Conservation (phyloP, 2,329 filamentous ascomycete genomes). For the Neophaeococcomyces mojaviensis region DNA sequence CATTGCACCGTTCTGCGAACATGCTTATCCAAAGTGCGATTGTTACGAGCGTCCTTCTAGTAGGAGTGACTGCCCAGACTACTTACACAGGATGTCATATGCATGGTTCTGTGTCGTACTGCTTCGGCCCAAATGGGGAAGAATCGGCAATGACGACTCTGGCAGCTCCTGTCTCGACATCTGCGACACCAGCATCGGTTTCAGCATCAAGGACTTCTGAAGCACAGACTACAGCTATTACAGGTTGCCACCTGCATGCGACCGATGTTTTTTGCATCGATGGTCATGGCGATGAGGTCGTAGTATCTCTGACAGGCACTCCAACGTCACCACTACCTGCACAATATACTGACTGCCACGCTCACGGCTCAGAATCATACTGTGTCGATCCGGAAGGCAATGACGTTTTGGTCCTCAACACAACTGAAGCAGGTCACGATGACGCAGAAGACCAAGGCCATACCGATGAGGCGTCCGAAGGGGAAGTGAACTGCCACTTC, state of each 20-base stretch:
- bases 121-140: conserved; percentile 26
- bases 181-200: conserved; percentile 17
- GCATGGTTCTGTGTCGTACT: conserved; percentile 27
- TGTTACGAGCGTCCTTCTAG: background rate
- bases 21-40: background rate
- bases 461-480: conserved; percentile 13
- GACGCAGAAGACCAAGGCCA: conserved; percentile 28
- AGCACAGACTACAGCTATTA: conserved; percentile 40
- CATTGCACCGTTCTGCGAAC: background rate
- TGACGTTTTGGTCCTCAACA: conserved; percentile 50
- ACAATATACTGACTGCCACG: conserved; percentile 58
- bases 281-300: conserved; percentile 30
- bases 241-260: conserved; percentile 46
- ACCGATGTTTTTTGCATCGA: conserved; percentile 28
- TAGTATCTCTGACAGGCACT: conserved; percentile 40
- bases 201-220: conserved; percentile 26
- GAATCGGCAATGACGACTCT: conserved; percentile 24
- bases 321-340: conserved; percentile 51
- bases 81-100: conserved; percentile 28
- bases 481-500: conserved; percentile 54
- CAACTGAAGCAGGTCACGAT: conserved; percentile 10
- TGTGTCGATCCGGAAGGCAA: conserved; percentile 54
- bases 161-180: conserved; percentile 16
- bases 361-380: conserved; percentile 53
- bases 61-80: conserved; percentile 4